phyloP scores from a whole-genome alignment of 306 rosid species.

The Amphicarpaea edgeworthii region DNA sequence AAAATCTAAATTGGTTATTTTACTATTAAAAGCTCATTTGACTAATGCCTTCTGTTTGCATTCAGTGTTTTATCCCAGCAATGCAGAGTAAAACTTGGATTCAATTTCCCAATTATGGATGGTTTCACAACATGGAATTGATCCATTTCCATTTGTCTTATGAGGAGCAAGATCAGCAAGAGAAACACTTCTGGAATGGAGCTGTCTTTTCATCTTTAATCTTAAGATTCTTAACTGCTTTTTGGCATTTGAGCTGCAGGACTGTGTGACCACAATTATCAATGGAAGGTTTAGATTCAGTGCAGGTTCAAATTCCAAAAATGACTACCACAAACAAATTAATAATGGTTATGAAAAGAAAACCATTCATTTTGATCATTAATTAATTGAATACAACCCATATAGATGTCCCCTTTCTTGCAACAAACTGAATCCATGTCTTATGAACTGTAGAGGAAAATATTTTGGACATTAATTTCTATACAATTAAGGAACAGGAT shows the following conservation, averaged over 20 bases:
- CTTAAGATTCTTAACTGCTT: slow-evolving; percentile 27
- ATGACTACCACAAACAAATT: slow-evolving; percentile 7
- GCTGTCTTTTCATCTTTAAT: slow-evolving; percentile 31
- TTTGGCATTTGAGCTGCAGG: slow-evolving; percentile 37
- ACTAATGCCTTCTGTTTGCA: slow-evolving; percentile 54
- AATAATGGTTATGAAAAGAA: no score
- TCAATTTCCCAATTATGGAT: slow-evolving; percentile 41
- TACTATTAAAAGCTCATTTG: slow-evolving; percentile 58
- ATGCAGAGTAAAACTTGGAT: slow-evolving; percentile 56
- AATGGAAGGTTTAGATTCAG: no score
- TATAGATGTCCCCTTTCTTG: slow-evolving; percentile 1
- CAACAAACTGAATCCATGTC: slow-evolving; percentile 8
- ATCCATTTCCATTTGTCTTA: not conserved
- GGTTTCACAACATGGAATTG: slow-evolving; percentile 15
- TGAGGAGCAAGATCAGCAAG: slow-evolving; percentile 19
- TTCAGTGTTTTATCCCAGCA: slow-evolving; percentile 64
- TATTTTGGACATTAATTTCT: not conserved
- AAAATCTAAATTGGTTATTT: slow-evolving; percentile 55
- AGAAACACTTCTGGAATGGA: slow-evolving; percentile 43
- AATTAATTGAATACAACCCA: slow-evolving; percentile 4
- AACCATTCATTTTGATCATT: slow-evolving; percentile 3
- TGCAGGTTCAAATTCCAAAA: not conserved
- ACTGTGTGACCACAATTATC: slow-evolving; percentile 21
- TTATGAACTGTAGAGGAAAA: not conserved
- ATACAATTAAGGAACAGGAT: not conserved